Evolutionary conservation across 495 filamentous ascomycete genomes (phyloP).

Genomic region (Tuber umbilicatum): DNA sequence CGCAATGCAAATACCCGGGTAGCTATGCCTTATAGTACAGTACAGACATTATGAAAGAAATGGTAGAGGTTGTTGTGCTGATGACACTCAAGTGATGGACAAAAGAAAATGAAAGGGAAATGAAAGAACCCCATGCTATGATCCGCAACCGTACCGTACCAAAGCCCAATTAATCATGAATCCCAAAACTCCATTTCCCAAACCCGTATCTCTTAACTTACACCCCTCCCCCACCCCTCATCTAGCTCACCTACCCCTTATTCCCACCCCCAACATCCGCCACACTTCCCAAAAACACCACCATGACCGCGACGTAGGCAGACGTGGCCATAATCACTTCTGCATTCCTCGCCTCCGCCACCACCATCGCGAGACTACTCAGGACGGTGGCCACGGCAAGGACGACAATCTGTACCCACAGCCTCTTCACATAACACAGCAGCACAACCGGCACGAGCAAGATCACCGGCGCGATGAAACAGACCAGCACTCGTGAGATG

Average conservation of each 20-base stretch:
- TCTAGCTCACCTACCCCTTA: neutral
- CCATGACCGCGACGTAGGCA: neutral
- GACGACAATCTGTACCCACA: neutral
- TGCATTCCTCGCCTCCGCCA: neutral
- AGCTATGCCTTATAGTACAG: neutral
- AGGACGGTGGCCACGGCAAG: neutral
- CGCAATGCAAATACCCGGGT: neutral
- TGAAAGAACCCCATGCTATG: neutral
- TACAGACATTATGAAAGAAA: neutral
- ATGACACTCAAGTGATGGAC: neutral
- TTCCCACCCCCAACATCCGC: neutral
- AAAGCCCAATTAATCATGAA: neutral
- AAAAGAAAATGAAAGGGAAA: neutral
- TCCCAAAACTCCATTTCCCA: neutral
- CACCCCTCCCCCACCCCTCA: neutral
- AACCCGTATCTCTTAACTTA: neutral
- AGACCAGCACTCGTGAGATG: neutral
- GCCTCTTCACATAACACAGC: neutral
- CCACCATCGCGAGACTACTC: neutral
- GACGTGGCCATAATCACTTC: constrained; percentile 1
- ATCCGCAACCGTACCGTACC: neutral
- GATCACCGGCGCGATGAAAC: neutral
- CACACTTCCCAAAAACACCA: neutral
- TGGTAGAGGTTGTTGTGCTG: neutral
- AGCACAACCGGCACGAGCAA: neutral